These are phyloP conservation scores for Cladosporium halotolerans DNA, from an alignment of 2,329 filamentous ascomycete genomes.

Conservation along the genomic window DNA sequence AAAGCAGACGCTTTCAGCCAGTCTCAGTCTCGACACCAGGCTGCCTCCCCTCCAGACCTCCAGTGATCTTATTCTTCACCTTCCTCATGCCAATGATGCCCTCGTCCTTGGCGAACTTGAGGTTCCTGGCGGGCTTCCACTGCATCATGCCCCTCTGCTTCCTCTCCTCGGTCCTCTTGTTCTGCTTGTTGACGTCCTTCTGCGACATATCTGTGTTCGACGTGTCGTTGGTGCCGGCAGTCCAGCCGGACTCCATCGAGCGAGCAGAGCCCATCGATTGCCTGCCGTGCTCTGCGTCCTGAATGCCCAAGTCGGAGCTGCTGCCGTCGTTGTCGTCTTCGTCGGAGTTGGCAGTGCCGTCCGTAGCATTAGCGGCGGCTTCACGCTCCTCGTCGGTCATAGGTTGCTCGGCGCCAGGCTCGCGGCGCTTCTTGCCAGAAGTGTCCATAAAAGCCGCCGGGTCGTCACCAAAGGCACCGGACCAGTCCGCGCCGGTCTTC, in stretches of 20 bases:
- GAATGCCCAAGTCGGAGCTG: constrained; percentile 51
- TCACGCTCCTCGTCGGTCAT: constrained; percentile 41
- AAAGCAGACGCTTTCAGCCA: background rate
- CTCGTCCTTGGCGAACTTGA: constrained; percentile 82
- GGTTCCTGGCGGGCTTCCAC: constrained; percentile 83
- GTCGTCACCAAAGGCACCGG: constrained; percentile 74
- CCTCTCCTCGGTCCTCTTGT: constrained; percentile 66
- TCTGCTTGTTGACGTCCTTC: constrained; percentile 61
- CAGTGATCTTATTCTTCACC: constrained; percentile 67
- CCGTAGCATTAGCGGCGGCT: constrained; percentile 37
- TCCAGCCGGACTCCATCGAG: constrained; percentile 29
- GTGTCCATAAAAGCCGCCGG: constrained; percentile 55
- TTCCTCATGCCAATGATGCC: constrained; percentile 70
- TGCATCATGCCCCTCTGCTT: constrained; percentile 91
- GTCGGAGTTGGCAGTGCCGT: constrained; percentile 34
- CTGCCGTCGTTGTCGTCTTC: constrained; percentile 33
- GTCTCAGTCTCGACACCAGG: constrained; percentile 73
- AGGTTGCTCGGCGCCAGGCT: constrained; percentile 49
- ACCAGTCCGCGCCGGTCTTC: constrained; percentile 79
- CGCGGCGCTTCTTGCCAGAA: constrained; percentile 48
- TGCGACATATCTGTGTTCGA: constrained; percentile 18
- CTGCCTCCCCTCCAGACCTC: constrained; percentile 67
- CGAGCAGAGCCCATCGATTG: constrained; percentile 20
- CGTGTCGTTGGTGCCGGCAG: constrained; percentile 27
- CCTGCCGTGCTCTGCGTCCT: constrained; percentile 42